These are phyloP conservation scores for Dictyostelium firmibasis DNA, from an alignment of 78 protist genomes.

Conservation along the genomic window DNA sequence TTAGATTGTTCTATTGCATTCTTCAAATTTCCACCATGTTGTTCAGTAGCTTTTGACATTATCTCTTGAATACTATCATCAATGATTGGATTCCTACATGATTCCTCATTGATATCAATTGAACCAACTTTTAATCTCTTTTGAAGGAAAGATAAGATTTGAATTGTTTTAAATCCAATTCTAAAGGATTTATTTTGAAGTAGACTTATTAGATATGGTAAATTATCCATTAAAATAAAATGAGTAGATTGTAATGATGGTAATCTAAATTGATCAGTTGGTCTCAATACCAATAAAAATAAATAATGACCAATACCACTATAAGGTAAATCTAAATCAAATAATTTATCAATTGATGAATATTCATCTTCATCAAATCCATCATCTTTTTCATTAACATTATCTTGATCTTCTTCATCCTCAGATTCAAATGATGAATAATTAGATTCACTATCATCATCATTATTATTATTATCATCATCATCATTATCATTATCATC, in stretches of 20 bases:
- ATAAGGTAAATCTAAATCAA: slow-evolving; percentile 41
- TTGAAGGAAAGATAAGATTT: slow-evolving; percentile 49
- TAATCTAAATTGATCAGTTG: slow-evolving; percentile 23
- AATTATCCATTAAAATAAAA: slow-evolving; percentile 11
- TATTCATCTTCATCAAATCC: slow-evolving; percentile 1
- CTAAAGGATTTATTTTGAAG: slow-evolving; percentile 25
- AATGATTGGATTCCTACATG: slow-evolving; percentile 3
- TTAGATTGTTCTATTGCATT: not conserved
- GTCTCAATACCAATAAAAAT: slow-evolving; percentile 18
- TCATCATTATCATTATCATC: not conserved
- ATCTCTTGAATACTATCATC: not conserved
- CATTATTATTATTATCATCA: not conserved
- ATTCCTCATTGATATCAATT: not conserved
- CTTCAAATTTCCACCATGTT: not conserved
- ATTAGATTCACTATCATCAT: not conserved
- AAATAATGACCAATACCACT: slow-evolving; percentile 57
- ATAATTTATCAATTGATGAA: slow-evolving; percentile 7
- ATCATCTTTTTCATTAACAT: not conserved
- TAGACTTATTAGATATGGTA: slow-evolving; percentile 45
- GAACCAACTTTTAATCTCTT: slow-evolving; percentile 33
- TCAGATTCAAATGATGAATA: not conserved
- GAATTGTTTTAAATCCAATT: slow-evolving; percentile 68
- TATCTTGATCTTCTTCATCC: not conserved
- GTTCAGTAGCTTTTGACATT: not conserved
- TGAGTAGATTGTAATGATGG: slow-evolving; percentile 36